Evolutionary conservation across 78 protist genomes (phyloP).

Genomic region (Cavenderia fasciculata): DNA sequence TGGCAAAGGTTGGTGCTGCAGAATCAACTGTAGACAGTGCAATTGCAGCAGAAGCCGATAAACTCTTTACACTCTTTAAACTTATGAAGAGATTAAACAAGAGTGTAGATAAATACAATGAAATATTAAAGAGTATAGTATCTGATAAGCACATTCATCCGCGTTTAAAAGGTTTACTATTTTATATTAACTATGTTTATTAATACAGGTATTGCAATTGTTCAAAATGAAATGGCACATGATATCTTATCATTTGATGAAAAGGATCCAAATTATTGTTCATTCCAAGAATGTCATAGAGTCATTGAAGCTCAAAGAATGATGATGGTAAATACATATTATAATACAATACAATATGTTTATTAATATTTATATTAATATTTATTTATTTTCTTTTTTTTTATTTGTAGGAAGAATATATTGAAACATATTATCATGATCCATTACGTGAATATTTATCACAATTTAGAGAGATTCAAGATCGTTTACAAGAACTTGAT

Average conservation of each 20-base stretch:
- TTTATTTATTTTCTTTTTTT: too few relatives aligned
- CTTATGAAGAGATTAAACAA: slow-evolving; percentile 62
- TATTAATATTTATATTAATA: too few relatives aligned
- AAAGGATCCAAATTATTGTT: slow-evolving; percentile 37
- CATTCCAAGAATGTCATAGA: slow-evolving; percentile 17
- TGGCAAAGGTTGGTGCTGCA: slow-evolving; percentile 66
- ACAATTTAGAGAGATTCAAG: slow-evolving; percentile 66
- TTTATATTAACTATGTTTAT: neutral
- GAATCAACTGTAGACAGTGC: slow-evolving; percentile 59
- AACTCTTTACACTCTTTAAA: slow-evolving; percentile 52
- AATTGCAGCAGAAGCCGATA: slow-evolving; percentile 48
- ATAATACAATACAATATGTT: too few relatives aligned
- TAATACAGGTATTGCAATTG: slow-evolving; percentile 23
- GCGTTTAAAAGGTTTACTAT: neutral
- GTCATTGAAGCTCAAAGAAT: slow-evolving; percentile 44
- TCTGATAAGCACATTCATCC: neutral
- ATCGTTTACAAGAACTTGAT: slow-evolving; percentile 42
- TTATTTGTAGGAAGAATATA: neutral
- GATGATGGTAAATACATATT: neutral
- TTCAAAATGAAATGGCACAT: slow-evolving; percentile 75
- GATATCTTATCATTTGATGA: slow-evolving; percentile 64
- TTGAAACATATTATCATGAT: slow-evolving; percentile 55
- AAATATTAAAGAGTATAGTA: slow-evolving; percentile 20
- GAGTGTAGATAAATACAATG: slow-evolving; percentile 59
- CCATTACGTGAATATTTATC: slow-evolving; percentile 58